These are phyloP conservation scores for Sonneratia alba DNA, from an alignment of 345 rosid genomes.

Conservation along the genomic window DNA sequence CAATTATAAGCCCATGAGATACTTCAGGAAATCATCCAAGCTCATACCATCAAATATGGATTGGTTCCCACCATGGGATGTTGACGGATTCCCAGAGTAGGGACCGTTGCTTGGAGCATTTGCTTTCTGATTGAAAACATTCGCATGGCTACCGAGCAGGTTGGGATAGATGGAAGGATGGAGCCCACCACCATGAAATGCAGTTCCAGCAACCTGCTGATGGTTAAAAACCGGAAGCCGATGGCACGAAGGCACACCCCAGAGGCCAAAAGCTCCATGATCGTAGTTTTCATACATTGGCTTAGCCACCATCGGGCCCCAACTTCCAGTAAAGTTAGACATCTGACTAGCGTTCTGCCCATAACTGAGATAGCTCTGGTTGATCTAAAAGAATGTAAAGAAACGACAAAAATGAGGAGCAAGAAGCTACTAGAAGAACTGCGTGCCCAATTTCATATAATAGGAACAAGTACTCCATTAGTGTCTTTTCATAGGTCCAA, in stretches of 20 bases:
- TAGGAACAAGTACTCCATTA: background rate
- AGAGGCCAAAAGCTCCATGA: background rate
- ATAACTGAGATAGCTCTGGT: background rate
- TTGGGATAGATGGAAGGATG: background rate
- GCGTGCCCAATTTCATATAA: background rate
- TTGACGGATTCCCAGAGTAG: background rate
- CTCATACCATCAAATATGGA: background rate
- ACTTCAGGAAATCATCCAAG: background rate
- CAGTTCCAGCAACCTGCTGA: background rate
- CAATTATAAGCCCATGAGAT: background rate
- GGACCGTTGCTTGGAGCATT: background rate
- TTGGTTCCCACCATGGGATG: background rate
- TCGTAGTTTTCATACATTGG: background rate
- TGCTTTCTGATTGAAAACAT: background rate
- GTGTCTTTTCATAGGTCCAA: background rate
- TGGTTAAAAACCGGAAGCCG: background rate
- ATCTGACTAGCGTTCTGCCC: background rate
- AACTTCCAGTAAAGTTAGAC: background rate
- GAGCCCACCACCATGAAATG: background rate
- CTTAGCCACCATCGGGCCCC: background rate
- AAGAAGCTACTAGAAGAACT: background rate
- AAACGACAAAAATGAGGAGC: background rate
- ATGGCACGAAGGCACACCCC: background rate
- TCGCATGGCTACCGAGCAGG: background rate
- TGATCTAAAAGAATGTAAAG: background rate